These are phyloP conservation scores for Polygonum aviculare DNA, from an alignment of 148 eudicot genomes.

Conservation along the genomic window DNA sequence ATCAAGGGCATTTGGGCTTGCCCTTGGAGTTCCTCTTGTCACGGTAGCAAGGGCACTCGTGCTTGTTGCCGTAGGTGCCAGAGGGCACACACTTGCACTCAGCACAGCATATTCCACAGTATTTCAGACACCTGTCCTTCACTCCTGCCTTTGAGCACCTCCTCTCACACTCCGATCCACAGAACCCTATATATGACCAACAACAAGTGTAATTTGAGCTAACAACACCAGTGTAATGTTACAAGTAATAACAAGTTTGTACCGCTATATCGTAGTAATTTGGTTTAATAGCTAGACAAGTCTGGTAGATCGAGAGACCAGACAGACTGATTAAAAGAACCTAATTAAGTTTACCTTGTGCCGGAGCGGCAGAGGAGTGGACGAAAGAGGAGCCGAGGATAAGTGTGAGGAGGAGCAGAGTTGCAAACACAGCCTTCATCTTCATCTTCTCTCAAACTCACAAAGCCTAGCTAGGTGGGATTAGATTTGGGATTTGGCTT, in stretches of 20 bases:
- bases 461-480: too few relatives aligned
- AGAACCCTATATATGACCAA: neutral
- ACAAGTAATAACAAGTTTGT: neutral
- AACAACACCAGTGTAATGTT: too few relatives aligned
- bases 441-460: neutral
- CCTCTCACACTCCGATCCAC: conserved; percentile 31
- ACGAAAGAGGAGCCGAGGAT: conserved; percentile 11
- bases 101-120: conserved; percentile 51
- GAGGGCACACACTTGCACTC: conserved; percentile 53
- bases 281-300: too few relatives aligned
- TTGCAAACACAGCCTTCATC: conserved; percentile 18
- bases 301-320: too few relatives aligned
- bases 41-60: conserved; percentile 54
- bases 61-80: conserved; percentile 45
- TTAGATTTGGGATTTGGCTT: too few relatives aligned
- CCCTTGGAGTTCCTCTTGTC: conserved; percentile 55
- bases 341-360: neutral
- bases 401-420: conserved; percentile 14
- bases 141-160: conserved; percentile 47
- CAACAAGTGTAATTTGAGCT: too few relatives aligned
- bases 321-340: too few relatives aligned
- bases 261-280: too few relatives aligned
- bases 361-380: conserved; percentile 6
- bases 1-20: conserved; percentile 47
- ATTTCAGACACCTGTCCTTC: conserved; percentile 42